Base-by-base conservation (phyloP, 73 alveolate genomes). In the Tetrahymena borealis region DNA sequence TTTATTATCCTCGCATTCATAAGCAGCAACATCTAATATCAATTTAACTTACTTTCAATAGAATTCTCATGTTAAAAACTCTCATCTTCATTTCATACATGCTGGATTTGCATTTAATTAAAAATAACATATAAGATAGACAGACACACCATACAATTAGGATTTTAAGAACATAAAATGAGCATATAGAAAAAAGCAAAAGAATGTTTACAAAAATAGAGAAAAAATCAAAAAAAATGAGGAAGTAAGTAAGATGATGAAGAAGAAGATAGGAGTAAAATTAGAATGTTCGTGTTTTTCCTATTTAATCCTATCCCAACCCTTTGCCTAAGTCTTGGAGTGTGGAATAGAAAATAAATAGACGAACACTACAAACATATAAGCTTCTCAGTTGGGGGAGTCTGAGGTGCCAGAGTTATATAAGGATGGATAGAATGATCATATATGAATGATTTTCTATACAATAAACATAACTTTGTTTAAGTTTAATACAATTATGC, bases 371-470 rank as follows among this genome's bases (percentile, higher is more conserved):
- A 60, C 85, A 60, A 60, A 60, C 85, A 60, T 60, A 60, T 60
- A 60, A 60, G 85, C 85, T 60, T 60, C 85, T 60, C 85, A 60
- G 85, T 60, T 60, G n/a, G 85, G 85, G 85, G 85, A 35, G 28
- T 60, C 85, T 60, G 85, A 60, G 85, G 85, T 60, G 85, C 85
- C 85, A 60, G 85, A 60, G 85, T 60, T 60, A 60, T 60, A 60
- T 60, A 35, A 60, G 28, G 85, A 35, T 60, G 35, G 85, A 60
- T 60, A 60, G 85, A 60, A 60, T 60, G 85, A 60, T 60, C 85
- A 60, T 60, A n/a, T 60, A 60, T 60, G 85, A 60, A 60, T 60
- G 85, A 60, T 60, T 60, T 60, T 60, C 85, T 60, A 60, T 60
- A 60, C 85, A 60, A 60, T 60, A 60, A 60, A 60, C 85, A 60